These are phyloP conservation scores for Silene vulgaris DNA, from an alignment of 179 eudicot species.

Conservation along the genomic window DNA sequence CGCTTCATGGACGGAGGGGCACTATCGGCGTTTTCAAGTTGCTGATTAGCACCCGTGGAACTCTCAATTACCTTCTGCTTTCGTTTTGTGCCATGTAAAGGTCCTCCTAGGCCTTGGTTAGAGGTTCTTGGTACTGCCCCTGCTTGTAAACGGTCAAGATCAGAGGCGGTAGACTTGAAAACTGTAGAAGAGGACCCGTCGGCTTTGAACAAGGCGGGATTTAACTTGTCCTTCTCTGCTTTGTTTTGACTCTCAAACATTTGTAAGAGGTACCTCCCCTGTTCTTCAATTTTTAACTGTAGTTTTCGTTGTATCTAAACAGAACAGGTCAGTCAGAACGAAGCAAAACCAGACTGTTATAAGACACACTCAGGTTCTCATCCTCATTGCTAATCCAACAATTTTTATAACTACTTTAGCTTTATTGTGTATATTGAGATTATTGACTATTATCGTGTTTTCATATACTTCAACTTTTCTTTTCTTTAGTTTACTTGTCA, in stretches of 20 bases:
- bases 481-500: no score
- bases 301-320: constrained; percentile 43
- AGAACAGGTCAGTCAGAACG: background rate
- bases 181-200: constrained; percentile 11
- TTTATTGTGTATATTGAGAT: no score
- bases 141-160: constrained; percentile 12
- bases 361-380: background rate
- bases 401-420: no score
- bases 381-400: background rate
- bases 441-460: no score
- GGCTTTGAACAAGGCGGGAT: constrained; percentile 9
- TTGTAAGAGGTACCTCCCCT: constrained; percentile 42
- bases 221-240: constrained; percentile 29
- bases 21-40: constrained; percentile 13
- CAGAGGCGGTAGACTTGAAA: constrained; percentile 23
- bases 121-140: constrained; percentile 13
- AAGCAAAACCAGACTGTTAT: background rate
- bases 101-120: constrained; percentile 18
- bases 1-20: constrained; percentile 28
- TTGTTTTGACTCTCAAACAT: constrained; percentile 46
- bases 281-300: constrained; percentile 48
- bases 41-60: background rate
- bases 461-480: no score
- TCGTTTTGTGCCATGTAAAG: constrained; percentile 20
- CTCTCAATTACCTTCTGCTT: constrained; percentile 22